Percentiles rank a stretch among this genome's conserved stretches.
Conservation (phyloP, 73 alveolate genomes). For the Paramecium primaurelia region DNA sequence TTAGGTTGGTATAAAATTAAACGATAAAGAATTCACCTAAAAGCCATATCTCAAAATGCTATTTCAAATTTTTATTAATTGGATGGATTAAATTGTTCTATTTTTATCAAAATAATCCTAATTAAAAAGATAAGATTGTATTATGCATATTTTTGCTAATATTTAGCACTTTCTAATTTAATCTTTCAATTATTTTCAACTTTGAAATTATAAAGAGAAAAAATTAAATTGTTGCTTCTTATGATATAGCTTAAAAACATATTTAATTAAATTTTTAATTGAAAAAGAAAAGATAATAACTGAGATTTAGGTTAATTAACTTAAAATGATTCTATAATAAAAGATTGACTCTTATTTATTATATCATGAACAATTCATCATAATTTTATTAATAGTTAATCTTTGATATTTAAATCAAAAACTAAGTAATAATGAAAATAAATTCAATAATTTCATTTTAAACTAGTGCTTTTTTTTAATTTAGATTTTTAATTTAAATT, state of each 20-base stretch:
- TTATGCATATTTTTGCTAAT: background rate
- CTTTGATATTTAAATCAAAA: background rate
- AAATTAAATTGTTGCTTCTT: background rate
- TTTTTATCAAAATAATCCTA: no score
- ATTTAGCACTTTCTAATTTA: background rate
- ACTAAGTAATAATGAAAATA: background rate
- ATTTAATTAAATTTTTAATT: background rate
- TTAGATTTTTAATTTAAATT: background rate
- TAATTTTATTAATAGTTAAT: background rate
- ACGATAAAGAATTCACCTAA: no score
- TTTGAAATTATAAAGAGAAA: slow-evolving; percentile 1
- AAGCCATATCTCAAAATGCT: no score
- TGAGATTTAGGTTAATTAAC: background rate
- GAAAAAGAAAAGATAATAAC: background rate
- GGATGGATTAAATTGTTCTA: no score
- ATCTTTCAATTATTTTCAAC: background rate
- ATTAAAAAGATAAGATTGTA: no score
- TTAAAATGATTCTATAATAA: background rate
- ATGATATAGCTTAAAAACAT: background rate
- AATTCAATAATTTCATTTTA: background rate
- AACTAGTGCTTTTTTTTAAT: background rate
- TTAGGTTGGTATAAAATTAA: no score
- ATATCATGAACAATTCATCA: background rate
- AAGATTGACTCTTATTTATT: background rate
- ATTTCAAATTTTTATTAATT: no score